phyloP scores from a whole-genome alignment of 805 yeast species.

The Nakazawaea molendinolei region DNA sequence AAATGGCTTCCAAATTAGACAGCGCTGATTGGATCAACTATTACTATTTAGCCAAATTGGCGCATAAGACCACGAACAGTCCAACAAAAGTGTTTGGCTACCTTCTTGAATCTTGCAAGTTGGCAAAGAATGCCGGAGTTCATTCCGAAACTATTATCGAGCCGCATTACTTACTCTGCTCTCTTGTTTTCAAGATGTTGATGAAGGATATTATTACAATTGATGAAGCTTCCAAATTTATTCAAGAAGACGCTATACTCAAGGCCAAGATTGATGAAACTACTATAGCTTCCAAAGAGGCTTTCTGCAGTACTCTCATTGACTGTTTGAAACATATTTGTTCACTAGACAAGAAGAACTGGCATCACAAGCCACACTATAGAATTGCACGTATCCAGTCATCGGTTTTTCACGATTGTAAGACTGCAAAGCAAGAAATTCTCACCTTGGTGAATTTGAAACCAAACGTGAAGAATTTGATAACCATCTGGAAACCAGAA shows the following conservation, averaged over 20 bases:
- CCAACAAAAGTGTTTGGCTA: conserved; percentile 31
- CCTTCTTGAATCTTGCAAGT: conserved; percentile 36
- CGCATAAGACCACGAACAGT: conserved; percentile 13
- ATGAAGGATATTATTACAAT: conserved; percentile 27
- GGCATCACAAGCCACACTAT: conserved; percentile 87
- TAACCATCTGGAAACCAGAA: conserved; percentile 92
- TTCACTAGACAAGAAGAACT: conserved; percentile 66
- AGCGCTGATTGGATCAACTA: conserved; percentile 54
- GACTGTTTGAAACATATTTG: conserved; percentile 40
- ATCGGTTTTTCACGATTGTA: conserved; percentile 45
- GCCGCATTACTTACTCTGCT: conserved; percentile 65
- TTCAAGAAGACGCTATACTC: conserved; percentile 32
- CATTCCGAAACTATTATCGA: conserved; percentile 59
- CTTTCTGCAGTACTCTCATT: conserved; percentile 35
- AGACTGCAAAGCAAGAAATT: conserved; percentile 60
- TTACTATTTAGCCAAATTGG: conserved; percentile 51
- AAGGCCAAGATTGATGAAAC: conserved; percentile 14
- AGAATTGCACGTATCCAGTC: conserved; percentile 58
- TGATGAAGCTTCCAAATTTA: conserved; percentile 29
- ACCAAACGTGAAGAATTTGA: conserved; percentile 60
- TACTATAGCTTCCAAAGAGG: conserved; percentile 14
- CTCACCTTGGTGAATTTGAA: conserved; percentile 55
- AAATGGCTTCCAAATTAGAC: conserved; percentile 37
- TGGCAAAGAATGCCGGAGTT: conserved; percentile 31
- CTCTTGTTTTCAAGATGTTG: conserved; percentile 52